These are phyloP conservation scores for Nothophytophthora sp. DNA, from an alignment of 352 stramenopile genomes.

Conservation along the genomic window DNA sequence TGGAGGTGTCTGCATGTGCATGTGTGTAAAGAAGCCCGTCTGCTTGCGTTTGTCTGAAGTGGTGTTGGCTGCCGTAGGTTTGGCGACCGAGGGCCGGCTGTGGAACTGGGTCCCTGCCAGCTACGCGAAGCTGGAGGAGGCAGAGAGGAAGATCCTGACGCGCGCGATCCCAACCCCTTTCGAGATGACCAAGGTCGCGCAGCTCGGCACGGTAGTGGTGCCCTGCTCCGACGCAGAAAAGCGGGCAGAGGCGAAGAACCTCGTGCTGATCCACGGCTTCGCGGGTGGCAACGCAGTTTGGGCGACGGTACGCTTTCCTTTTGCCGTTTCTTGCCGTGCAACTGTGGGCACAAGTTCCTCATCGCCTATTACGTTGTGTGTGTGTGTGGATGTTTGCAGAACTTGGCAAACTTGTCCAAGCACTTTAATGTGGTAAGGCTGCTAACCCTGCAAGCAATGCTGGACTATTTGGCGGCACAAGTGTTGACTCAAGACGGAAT, in stretches of 20 bases:
- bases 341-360: too few species aligned
- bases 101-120: slow-evolving; percentile 82
- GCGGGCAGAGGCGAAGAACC: slow-evolving; percentile 51
- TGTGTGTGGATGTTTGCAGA: slow-evolving; percentile 33
- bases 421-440: slow-evolving; percentile 83
- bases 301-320: slow-evolving; percentile 50
- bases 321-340: too few species aligned
- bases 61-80: slow-evolving; percentile 51
- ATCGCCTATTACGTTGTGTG: neutral
- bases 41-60: slow-evolving; percentile 30
- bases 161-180: slow-evolving; percentile 45
- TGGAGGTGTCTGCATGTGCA: neutral
- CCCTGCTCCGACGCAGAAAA: slow-evolving; percentile 67
- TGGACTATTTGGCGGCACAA: neutral
- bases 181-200: slow-evolving; percentile 80
- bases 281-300: slow-evolving; percentile 78
- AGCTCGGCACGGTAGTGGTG: slow-evolving; percentile 78
- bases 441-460: neutral
- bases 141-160: slow-evolving; percentile 65
- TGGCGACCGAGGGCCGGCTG: slow-evolving; percentile 51
- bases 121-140: slow-evolving; percentile 60
- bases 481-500: neutral
- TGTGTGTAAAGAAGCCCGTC: neutral
- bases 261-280: slow-evolving; percentile 86
- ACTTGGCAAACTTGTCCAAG: slow-evolving; percentile 69